Percentiles rank a stretch among this genome's conserved stretches.
Conservation (phyloP, 495 filamentous ascomycete species). For the Penicillium herquei region DNA sequence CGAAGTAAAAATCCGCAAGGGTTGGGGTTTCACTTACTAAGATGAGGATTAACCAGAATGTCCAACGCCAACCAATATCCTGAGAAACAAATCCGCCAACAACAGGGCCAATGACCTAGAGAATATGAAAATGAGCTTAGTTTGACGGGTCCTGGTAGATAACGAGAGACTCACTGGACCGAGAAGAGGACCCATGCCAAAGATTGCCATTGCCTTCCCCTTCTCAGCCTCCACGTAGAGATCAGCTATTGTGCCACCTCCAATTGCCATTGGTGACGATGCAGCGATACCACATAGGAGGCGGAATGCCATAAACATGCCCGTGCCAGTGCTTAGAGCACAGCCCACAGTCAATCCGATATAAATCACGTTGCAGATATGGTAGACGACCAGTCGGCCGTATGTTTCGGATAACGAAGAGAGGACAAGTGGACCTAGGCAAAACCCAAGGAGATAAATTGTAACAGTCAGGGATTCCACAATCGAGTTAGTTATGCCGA, state of each 20-base stretch:
- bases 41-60: slow-evolving; percentile 45
- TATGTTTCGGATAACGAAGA: slow-evolving; percentile 1
- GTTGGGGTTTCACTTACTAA: slow-evolving; percentile 12
- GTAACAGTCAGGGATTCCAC: neutral
- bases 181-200: slow-evolving; percentile 2
- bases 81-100: slow-evolving; percentile 5
- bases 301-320: slow-evolving; percentile 1
- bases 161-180: neutral
- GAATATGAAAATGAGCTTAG: neutral
- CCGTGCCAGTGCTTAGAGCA: slow-evolving; percentile 1
- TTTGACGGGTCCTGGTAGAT: neutral
- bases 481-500: neutral
- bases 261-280: neutral
- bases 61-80: slow-evolving; percentile 45
- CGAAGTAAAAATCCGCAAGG: neutral
- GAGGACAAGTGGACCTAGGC: neutral
- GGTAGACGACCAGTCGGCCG: neutral
- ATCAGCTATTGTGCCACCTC: slow-evolving; percentile 4
- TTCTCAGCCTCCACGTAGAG: neutral
- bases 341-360: neutral
- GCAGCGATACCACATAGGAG: neutral
- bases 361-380: neutral
- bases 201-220: slow-evolving; percentile 3
- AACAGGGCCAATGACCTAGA: slow-evolving; percentile 4
- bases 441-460: neutral